Evolutionary conservation across 345 rosid species (phyloP), one percentile per base, ranked within the genome.

Genomic region (Syzygium aromaticum): DNA sequence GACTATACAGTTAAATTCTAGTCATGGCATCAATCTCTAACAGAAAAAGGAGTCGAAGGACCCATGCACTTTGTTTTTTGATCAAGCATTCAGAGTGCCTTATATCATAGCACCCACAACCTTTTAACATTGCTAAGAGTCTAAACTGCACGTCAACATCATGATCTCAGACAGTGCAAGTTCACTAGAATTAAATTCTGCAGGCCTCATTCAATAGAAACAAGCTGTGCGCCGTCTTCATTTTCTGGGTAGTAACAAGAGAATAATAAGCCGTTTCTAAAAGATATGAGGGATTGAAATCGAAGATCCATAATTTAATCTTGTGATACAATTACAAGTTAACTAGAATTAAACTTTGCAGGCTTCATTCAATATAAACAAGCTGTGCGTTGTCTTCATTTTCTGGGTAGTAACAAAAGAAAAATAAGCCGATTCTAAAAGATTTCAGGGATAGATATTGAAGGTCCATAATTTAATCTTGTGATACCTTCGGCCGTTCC

Each of bases 401-500:
- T 61, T n/a, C 73, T 61, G 73, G 73, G 73, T 30, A n/a, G 38
- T n/a, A 61, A 61, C 2, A 1, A n/a, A 61, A 6, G 73, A 61
- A 61, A 12, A 52, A 52, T 15, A 52, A 52, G 54, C 16, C 15
- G 17, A 13, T 15, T 52, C 73, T 38, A 43, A 73, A 73, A 10
- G 46, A 33, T 64, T 33, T 38, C 10, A 38, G 10, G 38, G 25
- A 73, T 38, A 73, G 21, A 64, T 38, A 38, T 38, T 11, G 27
- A 73, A 73, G 49, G 38, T 73, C 82, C 78, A 33, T 12, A 43
- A 33, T 64, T 61, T 46, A 51, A 87, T 73, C 80, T 86, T 73
- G 61, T 67, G 54, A 78, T 94, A 96, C 98, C 99, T 95, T 98
- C 84, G 99, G 99, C 89, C 94, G 92, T 73, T 90, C 87, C 94